Evolutionary conservation across 306 rosid species (phyloP), one percentile per base, ranked within the genome.

Genomic region (Acacia acuminata): DNA sequence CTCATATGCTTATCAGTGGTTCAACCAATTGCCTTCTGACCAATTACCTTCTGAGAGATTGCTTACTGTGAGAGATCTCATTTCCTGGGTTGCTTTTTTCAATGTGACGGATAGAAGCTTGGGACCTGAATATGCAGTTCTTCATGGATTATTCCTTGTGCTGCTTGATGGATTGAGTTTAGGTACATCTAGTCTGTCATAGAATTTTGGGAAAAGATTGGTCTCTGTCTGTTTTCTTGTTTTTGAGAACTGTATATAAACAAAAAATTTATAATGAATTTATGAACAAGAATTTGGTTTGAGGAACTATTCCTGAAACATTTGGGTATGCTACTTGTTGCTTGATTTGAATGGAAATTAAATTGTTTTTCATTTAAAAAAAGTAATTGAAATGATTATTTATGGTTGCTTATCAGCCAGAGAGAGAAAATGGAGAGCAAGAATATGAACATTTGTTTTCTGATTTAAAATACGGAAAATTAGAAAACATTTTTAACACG

Each of bases 41-140:
- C 38, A 36, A 4, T 36, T 36, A 4, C 38, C 38, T 36, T 38
- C 91, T 10, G 97, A 91, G 75, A 90, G 97, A 75, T 56, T 85
- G 91, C 98, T 95, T 63, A 95, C 99, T 0, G 88, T 95, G 77
- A 92, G 99, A 84, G 99, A 95, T 90, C 93, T 95, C 83, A 89
- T 93, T 80, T 90, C 99, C 50, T 95, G 99, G 99, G 89, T 93
- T 82, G 84, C 84, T 44, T 95, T 95, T 87, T 81, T 92, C 36
- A 83, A 90, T 82, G 85, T 80, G 51, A 85, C 88, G 14, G 90
- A 79, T 75, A 88, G 79, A 79, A 88, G 79, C 74, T 83, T 95
- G 71, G 99, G 97, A 40, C 85, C 90, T 43, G 87, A 88, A 84
- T 85, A 80, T 86, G 97, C 98, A 55, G 87, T 89, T 84, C 91